phyloP scores from a whole-genome alignment of 768 basidiomycete species.

The Trichaptum fuscoviolaceum region DNA sequence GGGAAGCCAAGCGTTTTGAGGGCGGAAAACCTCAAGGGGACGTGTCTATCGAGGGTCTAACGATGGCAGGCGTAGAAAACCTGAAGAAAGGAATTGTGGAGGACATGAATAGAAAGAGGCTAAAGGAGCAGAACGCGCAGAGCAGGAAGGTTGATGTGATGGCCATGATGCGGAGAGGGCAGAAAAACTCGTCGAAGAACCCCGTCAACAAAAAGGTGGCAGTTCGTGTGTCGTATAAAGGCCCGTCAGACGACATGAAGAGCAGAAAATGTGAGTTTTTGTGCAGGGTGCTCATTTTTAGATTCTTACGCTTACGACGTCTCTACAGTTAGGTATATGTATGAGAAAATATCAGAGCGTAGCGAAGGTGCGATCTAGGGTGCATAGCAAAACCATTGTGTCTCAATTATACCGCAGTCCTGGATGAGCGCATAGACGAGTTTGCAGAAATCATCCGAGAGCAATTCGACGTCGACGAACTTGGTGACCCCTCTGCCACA shows the following conservation, averaged over 20 bases:
- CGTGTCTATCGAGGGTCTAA: slow-evolving; percentile 27
- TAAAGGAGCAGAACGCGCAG: slow-evolving; percentile 8
- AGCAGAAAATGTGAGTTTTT: slow-evolving; percentile 7
- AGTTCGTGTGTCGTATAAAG: background rate
- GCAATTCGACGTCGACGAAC: slow-evolving; percentile 65
- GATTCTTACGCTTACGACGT: background rate
- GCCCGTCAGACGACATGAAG: background rate
- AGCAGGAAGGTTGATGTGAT: background rate
- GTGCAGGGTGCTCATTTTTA: background rate
- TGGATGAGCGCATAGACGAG: slow-evolving; percentile 87
- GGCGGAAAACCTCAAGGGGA: slow-evolving; percentile 27
- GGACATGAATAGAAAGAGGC: slow-evolving; percentile 20
- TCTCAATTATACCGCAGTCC: slow-evolving; percentile 36
- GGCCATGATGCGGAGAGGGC: background rate
- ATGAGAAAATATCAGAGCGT: slow-evolving; percentile 80
- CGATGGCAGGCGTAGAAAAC: slow-evolving; percentile 40
- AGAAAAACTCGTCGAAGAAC: background rate
- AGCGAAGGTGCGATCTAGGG: slow-evolving; percentile 56
- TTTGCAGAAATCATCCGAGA: slow-evolving; percentile 67
- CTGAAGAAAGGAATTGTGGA: slow-evolving; percentile 20
- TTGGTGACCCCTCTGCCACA: slow-evolving; percentile 68
- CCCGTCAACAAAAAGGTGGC: background rate
- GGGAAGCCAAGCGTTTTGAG: slow-evolving; percentile 48
- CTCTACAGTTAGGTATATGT: slow-evolving; percentile 81
- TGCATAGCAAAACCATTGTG: slow-evolving; percentile 1